Conservation (phyloP, 345 rosid species). For the Pugionium cornutum region DNA sequence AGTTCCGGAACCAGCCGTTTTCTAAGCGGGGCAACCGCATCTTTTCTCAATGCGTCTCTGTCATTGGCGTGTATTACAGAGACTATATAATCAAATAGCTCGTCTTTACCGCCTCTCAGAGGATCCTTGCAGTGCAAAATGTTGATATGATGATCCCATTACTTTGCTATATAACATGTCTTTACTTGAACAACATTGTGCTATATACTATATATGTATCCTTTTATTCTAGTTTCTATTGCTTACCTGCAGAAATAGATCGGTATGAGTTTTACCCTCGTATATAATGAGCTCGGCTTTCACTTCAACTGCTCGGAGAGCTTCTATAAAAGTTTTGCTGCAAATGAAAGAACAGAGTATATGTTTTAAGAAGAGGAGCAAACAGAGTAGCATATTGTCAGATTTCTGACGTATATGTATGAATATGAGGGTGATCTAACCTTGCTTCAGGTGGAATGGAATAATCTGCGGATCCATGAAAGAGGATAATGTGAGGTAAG, state of each 20-base stretch:
- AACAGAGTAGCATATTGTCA: neutral
- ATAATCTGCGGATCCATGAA: conserved; percentile 83
- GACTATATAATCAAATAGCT: conserved; percentile 69
- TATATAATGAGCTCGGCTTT: conserved; percentile 60
- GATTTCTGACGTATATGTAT: neutral
- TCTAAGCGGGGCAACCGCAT: conserved; percentile 66
- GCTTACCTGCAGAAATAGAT: conserved; percentile 87
- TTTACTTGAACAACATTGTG: conserved; percentile 1
- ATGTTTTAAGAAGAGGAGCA: neutral
- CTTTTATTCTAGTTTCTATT: too few relatives aligned
- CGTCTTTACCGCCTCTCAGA: conserved; percentile 87
- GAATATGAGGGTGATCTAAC: conserved; percentile 45
- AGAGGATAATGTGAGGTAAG: conserved; percentile 72
- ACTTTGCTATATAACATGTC: neutral
- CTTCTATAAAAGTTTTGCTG: conserved; percentile 62
- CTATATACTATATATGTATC: neutral
- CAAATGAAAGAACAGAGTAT: conserved; percentile 27
- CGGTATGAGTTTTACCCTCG: conserved; percentile 87
- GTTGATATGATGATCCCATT: neutral
- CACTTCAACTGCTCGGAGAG: conserved; percentile 65
- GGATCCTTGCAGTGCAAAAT: conserved; percentile 66
- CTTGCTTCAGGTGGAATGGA: conserved; percentile 93
- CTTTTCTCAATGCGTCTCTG: conserved; percentile 58
- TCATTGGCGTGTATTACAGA: conserved; percentile 64
- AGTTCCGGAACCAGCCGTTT: conserved; percentile 79